Evolutionary conservation across 2,329 filamentous ascomycete genomes (phyloP), one percentile per base, ranked within the genome.

Genomic region (Claviceps digitariae): DNA sequence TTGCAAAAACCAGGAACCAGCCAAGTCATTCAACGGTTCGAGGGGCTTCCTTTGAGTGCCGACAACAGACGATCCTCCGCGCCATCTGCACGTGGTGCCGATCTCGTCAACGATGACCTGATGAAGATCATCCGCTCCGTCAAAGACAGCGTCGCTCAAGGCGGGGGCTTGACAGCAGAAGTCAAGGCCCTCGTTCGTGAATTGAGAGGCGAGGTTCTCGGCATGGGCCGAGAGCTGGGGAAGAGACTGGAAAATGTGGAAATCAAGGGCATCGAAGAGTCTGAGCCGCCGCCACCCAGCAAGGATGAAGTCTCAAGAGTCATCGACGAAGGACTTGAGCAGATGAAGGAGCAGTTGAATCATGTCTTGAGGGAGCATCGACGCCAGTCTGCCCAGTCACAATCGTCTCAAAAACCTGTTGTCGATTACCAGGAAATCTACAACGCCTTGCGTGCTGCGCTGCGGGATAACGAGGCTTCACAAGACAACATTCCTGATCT

Each of bases 171-270:
- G 51, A 95, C 90, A 1, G 89, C 89, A 53, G 89, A 95, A 66
- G 88, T 95, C 58, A 97, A 97, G 69, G 84, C 88, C 4, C 76
- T 95, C 9, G 87, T 96, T 9, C 84, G 90, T 25, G 90, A 96
- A 63, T 76, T 97, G 38, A 84, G 91, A 23, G 90, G 90, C 2
- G 91, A 97, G 65, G 90, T 97, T 9, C 76, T 96, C 4, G 90
- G 90, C 3, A 96, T 96, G 90, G 91, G 91, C 4, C 79, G 91
- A 54, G 90, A 96, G 59, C 81, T 97, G 48, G 90, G 86, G 43
- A 84, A 88, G 54, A 86, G 90, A 59, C 77, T 97, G n/a, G 87
- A 93, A 57, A 82, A 89, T 57, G 77, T 82, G 10, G 74, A 71
- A 29, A 67, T 63, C 47, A 71, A 76, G 50, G 63, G 67, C 15